phyloP scores from a whole-genome alignment of 305 asterid species.

The Rubia tinctorum region DNA sequence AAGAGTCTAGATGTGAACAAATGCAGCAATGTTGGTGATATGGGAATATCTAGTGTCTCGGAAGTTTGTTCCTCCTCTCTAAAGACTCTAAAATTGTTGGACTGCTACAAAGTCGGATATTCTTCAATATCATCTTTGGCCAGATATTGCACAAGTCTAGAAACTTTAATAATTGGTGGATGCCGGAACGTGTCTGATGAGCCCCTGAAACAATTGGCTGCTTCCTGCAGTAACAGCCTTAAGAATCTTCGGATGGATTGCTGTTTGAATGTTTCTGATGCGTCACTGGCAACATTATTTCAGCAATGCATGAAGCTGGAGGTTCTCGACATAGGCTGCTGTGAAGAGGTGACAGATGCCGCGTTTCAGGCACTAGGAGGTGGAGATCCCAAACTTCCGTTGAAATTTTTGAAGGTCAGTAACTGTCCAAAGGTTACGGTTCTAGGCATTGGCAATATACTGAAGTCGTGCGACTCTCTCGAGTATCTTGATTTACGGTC shows the following conservation, averaged over 20 bases:
- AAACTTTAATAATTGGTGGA: slow-evolving; percentile 77
- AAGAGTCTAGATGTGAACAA: slow-evolving; percentile 64
- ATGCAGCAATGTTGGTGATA: slow-evolving; percentile 72
- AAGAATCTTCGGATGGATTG: slow-evolving; percentile 87
- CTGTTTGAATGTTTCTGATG: slow-evolving; percentile 72
- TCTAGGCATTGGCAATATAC: slow-evolving; percentile 47
- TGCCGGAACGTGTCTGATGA: slow-evolving; percentile 64
- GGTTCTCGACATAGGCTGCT: slow-evolving; percentile 55
- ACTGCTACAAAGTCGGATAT: slow-evolving; percentile 73
- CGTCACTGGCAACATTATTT: slow-evolving; percentile 48
- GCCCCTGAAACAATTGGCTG: slow-evolving; percentile 59
- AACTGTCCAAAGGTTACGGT: slow-evolving; percentile 78
- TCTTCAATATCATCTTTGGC: slow-evolving; percentile 57
- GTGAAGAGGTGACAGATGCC: slow-evolving; percentile 80
- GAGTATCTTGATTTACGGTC: slow-evolving; percentile 77
- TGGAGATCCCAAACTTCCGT: slow-evolving; percentile 35
- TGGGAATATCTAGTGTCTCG: slow-evolving; percentile 51
- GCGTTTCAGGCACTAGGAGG: slow-evolving; percentile 62
- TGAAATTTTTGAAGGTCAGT: slow-evolving; percentile 66
- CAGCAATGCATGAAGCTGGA: slow-evolving; percentile 61
- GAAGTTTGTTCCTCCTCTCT: slow-evolving; percentile 64
- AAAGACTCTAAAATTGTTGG: slow-evolving; percentile 59
- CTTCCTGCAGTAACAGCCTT: slow-evolving; percentile 52
- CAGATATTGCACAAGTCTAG: slow-evolving; percentile 52
- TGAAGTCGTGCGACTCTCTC: slow-evolving; percentile 41